Evolutionary conservation across 768 basidiomycete genomes (phyloP).

Genomic region (Trametopsis cervina): DNA sequence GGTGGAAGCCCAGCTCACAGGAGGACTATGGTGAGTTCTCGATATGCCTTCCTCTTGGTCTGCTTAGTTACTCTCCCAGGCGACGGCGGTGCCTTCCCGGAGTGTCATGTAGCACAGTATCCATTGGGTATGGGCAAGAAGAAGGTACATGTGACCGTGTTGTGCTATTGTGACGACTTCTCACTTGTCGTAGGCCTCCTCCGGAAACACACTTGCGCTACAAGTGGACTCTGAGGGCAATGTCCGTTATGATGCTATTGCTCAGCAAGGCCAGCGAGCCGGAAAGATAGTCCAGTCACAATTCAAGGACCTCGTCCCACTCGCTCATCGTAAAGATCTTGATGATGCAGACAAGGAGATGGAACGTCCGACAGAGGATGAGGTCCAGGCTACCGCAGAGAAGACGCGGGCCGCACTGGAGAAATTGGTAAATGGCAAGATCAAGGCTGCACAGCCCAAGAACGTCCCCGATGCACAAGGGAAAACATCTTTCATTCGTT

Average conservation of each 20-base stretch:
- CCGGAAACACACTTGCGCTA: constrained; percentile 91
- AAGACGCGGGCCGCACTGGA: constrained; percentile 88
- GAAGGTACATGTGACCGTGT: constrained; percentile 51
- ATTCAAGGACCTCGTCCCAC: constrained; percentile 95
- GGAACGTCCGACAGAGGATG: constrained; percentile 93
- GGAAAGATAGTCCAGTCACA: constrained; percentile 89
- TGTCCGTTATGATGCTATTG: constrained; percentile 95
- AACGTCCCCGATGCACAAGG: constrained; percentile 82
- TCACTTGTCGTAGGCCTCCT: constrained; percentile 53
- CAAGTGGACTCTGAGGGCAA: constrained; percentile 97
- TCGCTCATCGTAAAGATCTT: constrained; percentile 84
- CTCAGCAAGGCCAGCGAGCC: constrained; percentile 85
- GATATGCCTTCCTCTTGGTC: constrained; percentile 7
- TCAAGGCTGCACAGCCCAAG: constrained; percentile 98
- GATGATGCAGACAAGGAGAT: constrained; percentile 64
- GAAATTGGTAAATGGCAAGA: constrained; percentile 90
- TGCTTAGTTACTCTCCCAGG: constrained; percentile 31
- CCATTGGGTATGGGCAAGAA: constrained; percentile 93
- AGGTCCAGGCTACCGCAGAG: constrained; percentile 86
- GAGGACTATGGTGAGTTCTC: constrained; percentile 73
- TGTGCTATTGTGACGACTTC: not conserved
- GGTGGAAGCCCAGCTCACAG: constrained; percentile 79
- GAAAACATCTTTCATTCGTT: constrained; percentile 87
- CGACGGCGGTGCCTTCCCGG: constrained; percentile 85
- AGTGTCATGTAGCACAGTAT: constrained; percentile 97